Percentiles rank a stretch among this genome's conserved stretches.
Evolutionary conservation across 768 basidiomycete species (phyloP).

Genomic region (Macrolepiota fuliginosa): DNA sequence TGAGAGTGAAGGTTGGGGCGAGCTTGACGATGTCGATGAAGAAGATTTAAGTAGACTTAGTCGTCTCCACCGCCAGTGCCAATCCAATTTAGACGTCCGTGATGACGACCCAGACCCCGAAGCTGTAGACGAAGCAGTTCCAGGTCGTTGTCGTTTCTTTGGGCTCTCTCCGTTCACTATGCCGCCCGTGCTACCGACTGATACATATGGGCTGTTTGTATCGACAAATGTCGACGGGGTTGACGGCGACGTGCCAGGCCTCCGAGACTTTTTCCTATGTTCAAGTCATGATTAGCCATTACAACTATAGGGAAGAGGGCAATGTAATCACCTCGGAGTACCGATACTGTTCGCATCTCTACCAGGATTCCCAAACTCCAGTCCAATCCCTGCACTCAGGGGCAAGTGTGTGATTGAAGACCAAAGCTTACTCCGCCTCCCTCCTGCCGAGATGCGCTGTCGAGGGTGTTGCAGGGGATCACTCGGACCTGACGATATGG

Average conservation of each 20-base stretch:
- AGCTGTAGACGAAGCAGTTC: conserved; percentile 3
- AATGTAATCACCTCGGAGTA: background rate
- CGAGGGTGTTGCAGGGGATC: background rate
- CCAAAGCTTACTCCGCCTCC: conserved; percentile 8
- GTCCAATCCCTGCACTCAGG: background rate
- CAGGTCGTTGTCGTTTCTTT: background rate
- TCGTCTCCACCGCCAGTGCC: conserved; percentile 10
- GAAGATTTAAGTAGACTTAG: background rate
- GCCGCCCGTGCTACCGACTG: background rate
- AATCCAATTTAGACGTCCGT: conserved; percentile 4
- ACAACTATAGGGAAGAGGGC: background rate
- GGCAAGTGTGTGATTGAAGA: background rate
- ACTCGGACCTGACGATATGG: background rate
- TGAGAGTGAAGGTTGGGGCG: background rate
- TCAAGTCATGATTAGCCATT: background rate
- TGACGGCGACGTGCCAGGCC: conserved; percentile 3
- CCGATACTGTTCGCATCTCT: background rate
- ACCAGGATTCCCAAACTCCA: background rate
- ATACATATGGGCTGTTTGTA: background rate
- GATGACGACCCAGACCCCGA: background rate
- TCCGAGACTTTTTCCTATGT: background rate
- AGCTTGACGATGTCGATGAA: background rate
- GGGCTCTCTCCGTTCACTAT: background rate
- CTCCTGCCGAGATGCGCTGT: background rate
- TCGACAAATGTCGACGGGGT: background rate